Percentiles rank a stretch among this genome's conserved stretches.
phyloP scores from a whole-genome alignment of 768 basidiomycete species.

The Lentinus brumalis region DNA sequence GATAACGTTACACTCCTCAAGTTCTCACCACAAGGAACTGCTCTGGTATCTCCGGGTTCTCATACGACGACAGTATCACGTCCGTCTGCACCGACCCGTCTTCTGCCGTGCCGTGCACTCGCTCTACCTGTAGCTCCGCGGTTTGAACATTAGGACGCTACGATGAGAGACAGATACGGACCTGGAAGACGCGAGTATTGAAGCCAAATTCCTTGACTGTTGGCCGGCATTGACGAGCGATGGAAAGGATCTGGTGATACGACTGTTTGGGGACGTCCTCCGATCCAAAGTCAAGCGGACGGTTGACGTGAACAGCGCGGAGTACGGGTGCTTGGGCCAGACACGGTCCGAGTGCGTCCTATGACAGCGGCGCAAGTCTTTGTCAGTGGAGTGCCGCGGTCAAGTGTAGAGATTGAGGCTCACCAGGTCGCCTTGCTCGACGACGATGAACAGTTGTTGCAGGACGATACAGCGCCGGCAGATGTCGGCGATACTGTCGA shows the following conservation, averaged over 20 bases:
- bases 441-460: constrained; percentile 65
- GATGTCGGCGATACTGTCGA: constrained; percentile 51
- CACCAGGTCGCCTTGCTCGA: constrained; percentile 51
- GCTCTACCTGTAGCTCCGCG: constrained; percentile 44
- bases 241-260: constrained; percentile 30
- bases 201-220: constrained; percentile 65
- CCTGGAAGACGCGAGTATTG: constrained; percentile 72
- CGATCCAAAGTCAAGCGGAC: constrained; percentile 26
- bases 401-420: constrained; percentile 9
- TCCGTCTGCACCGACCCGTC: constrained; percentile 41
- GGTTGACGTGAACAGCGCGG: constrained; percentile 63
- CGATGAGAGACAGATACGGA: constrained; percentile 29
- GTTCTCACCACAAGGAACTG: constrained; percentile 68
- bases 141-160: not conserved
- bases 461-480: constrained; percentile 56
- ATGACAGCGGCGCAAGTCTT: not conserved
- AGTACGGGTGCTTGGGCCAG: constrained; percentile 50
- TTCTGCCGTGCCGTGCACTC: constrained; percentile 38
- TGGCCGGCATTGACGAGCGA: constrained; percentile 52
- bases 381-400: not conserved
- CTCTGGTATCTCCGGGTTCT: constrained; percentile 69
- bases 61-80: constrained; percentile 52
- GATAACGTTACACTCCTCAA: constrained; percentile 22
- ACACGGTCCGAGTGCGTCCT: constrained; percentile 44
- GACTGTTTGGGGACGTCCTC: constrained; percentile 24